These are phyloP conservation scores for Gonapodya sp. DNA, from an alignment of 192 early-diverging fungal species.

Conservation along the genomic window DNA sequence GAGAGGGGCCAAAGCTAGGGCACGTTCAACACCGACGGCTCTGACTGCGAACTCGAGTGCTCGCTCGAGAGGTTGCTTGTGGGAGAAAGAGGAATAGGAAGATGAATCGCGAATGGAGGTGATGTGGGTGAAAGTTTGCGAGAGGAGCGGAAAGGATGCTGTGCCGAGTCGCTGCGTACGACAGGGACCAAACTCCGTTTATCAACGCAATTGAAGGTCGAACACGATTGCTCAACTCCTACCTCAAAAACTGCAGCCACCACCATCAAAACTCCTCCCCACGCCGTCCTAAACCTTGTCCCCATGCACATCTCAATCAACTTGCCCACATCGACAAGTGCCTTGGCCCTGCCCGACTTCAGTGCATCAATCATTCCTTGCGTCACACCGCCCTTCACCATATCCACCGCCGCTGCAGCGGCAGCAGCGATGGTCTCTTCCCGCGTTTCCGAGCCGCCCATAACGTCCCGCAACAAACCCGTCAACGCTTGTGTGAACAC, in stretches of 20 bases:
- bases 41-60: conserved; percentile 70
- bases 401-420: background rate
- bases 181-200: no score
- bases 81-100: conserved; percentile 36
- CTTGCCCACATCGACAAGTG: background rate
- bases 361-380: background rate
- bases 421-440: background rate
- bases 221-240: background rate
- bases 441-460: background rate
- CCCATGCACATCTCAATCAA: background rate
- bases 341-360: background rate
- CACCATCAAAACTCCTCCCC: background rate
- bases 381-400: background rate
- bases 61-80: conserved; percentile 76
- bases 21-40: conserved; percentile 67
- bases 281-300: background rate
- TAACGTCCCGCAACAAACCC: background rate
- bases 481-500: background rate
- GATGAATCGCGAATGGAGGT: conserved; percentile 14
- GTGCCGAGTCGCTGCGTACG: conserved; percentile 4
- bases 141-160: conserved; percentile 6
- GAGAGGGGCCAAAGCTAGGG: conserved; percentile 64
- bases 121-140: background rate
- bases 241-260: background rate
- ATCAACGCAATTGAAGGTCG: no score